These are phyloP conservation scores for Suillus americanus DNA, from an alignment of 768 basidiomycete genomes.

Conservation along the genomic window DNA sequence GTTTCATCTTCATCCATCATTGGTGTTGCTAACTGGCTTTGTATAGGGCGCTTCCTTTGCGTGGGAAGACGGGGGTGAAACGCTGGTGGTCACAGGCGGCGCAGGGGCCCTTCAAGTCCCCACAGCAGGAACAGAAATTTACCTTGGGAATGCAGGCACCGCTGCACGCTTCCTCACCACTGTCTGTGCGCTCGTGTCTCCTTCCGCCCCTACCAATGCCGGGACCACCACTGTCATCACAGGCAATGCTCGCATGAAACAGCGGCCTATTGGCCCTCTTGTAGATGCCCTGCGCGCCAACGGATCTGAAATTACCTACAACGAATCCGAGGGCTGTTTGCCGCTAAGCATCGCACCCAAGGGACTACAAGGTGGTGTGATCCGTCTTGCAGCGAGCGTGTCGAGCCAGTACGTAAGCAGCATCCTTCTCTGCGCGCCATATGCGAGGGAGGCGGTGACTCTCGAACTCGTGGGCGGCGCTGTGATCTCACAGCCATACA, in stretches of 20 bases:
- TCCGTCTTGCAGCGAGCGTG: constrained; percentile 89
- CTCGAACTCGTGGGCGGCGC: constrained; percentile 91
- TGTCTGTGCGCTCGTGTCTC: constrained; percentile 85
- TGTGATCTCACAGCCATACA: constrained; percentile 98
- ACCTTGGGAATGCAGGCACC: constrained; percentile 96
- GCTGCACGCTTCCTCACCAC: constrained; percentile 97
- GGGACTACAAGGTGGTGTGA: constrained; percentile 78
- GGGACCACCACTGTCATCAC: constrained; percentile 76
- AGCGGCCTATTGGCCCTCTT: constrained; percentile 93
- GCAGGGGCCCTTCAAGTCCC: constrained; percentile 79
- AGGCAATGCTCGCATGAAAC: constrained; percentile 98
- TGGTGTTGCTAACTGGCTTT: constrained; percentile 2
- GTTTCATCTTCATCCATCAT: constrained; percentile 2
- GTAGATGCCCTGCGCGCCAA: constrained; percentile 87
- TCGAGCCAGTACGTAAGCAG: constrained; percentile 99
- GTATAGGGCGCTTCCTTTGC: constrained; percentile 82
- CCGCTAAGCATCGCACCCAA: constrained; percentile 83
- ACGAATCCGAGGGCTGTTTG: constrained; percentile 81
- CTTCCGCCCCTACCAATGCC: constrained; percentile 36
- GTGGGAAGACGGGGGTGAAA: constrained; percentile 97
- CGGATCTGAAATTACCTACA: constrained; percentile 73
- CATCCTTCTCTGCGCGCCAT: constrained; percentile 94
- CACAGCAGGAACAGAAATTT: constrained; percentile 79
- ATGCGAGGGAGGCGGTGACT: constrained; percentile 78
- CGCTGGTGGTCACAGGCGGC: constrained; percentile 88